Evolutionary conservation across 331 rosid genomes (phyloP).

Genomic region (Rosa hybrid): DNA sequence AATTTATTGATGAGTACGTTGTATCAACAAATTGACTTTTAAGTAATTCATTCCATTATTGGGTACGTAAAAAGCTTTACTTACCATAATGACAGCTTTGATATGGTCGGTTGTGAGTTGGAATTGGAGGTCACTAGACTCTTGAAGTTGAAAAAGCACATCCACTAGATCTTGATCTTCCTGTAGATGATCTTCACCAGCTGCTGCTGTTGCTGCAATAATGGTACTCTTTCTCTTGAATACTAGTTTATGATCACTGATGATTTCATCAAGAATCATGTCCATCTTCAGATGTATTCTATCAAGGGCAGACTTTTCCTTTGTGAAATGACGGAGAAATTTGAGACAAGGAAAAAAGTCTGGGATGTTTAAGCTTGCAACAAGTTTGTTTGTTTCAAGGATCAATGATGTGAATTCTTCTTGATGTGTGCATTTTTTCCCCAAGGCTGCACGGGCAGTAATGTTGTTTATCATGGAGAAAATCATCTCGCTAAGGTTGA

Average conservation of each 20-base stretch:
- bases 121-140: not conserved
- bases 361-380: too few species aligned
- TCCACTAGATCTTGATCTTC: slow-evolving; percentile 30
- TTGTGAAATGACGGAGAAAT: not conserved
- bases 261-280: slow-evolving; percentile 28
- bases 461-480: too few species aligned
- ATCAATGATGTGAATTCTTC: too few species aligned
- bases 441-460: too few species aligned
- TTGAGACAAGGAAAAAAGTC: slow-evolving; percentile 31
- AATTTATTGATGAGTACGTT: not conserved
- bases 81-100: slow-evolving; percentile 32
- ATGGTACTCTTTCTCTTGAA: not conserved
- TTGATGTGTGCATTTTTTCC: too few species aligned
- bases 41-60: too few species aligned
- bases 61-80: not conserved
- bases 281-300: not conserved
- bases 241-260: slow-evolving; percentile 18
- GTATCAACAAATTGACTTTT: too few species aligned
- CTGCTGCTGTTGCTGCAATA: too few species aligned
- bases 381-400: too few species aligned
- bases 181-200: too few species aligned
- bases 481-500: too few species aligned
- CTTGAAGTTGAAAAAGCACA: slow-evolving; percentile 32
- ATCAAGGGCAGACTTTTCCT: not conserved
- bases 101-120: slow-evolving; percentile 19